phyloP scores from a whole-genome alignment of 169 alveolate species.

The Plasmodium fragile region DNA sequence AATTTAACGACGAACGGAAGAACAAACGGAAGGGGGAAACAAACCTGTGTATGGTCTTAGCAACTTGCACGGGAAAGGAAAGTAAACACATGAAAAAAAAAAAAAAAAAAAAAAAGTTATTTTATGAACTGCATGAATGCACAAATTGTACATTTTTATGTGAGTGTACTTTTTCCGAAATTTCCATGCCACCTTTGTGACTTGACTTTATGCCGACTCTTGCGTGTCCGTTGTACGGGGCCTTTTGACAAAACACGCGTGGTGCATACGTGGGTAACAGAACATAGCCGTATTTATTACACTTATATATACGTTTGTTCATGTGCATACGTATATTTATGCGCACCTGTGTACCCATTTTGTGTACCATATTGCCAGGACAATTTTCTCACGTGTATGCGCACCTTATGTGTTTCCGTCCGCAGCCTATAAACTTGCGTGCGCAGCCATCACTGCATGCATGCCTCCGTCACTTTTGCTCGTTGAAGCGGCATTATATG shows the following conservation, averaged over 20 bases:
- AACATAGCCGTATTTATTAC: not conserved
- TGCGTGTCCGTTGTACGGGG: not conserved
- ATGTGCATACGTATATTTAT: not conserved
- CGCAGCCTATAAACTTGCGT: not conserved
- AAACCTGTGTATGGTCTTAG: not conserved
- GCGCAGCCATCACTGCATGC: conserved; percentile 8
- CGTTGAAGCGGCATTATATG: not conserved
- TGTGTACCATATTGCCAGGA: not conserved
- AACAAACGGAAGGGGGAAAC: not conserved
- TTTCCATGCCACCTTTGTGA: not conserved
- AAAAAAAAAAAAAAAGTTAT: not conserved
- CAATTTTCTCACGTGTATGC: not conserved
- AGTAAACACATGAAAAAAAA: not conserved
- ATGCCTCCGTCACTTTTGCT: not conserved
- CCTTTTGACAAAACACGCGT: not conserved
- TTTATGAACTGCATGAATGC: not conserved
- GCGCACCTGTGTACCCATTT: not conserved
- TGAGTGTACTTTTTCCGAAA: not conserved
- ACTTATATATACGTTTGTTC: not conserved
- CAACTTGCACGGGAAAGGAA: not conserved
- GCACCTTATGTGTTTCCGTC: not conserved
- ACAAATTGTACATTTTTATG: not conserved
- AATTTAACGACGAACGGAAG: not conserved
- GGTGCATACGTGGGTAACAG: not conserved
- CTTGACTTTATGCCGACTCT: not conserved